phyloP scores from a whole-genome alignment of 371 early-diverging fungal species.

The Mucor ambiguus region DNA sequence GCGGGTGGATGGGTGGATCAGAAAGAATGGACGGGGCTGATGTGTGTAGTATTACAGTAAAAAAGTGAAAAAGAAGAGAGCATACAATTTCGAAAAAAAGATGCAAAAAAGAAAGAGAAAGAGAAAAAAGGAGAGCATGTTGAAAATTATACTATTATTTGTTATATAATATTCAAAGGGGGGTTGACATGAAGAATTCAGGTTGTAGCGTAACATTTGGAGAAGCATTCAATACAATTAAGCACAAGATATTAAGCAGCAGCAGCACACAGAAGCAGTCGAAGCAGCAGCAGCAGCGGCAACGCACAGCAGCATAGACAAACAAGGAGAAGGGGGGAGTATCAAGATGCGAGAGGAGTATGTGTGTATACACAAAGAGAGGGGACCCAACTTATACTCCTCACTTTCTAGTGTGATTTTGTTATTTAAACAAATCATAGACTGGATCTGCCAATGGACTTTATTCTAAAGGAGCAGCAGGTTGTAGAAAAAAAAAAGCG shows the following conservation, averaged over 20 bases:
- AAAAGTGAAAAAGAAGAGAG: background rate
- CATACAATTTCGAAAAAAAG: background rate
- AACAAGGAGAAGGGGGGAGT: background rate
- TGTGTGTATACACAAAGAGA: background rate
- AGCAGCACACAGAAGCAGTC: background rate
- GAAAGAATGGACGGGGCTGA: background rate
- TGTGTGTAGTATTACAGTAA: background rate
- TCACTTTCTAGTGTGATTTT: background rate
- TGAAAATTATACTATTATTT: slow-evolving; percentile 5
- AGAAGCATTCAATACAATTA: background rate
- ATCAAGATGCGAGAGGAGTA: background rate
- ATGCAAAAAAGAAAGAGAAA: background rate
- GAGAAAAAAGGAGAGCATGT: slow-evolving; percentile 1
- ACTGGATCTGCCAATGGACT: background rate
- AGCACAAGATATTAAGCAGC: background rate
- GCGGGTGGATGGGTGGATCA: background rate
- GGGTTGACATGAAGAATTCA: slow-evolving; percentile 6
- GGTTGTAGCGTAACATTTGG: slow-evolving; percentile 1
- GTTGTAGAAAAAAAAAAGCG: background rate
- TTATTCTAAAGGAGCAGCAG: background rate
- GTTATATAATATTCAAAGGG: background rate
- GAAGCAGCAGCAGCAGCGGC: background rate
- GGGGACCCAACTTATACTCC: background rate
- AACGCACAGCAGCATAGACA: background rate
- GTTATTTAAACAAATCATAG: background rate